Conservation (phyloP, 208 protist genomes). For the Lotmaria passim region DNA sequence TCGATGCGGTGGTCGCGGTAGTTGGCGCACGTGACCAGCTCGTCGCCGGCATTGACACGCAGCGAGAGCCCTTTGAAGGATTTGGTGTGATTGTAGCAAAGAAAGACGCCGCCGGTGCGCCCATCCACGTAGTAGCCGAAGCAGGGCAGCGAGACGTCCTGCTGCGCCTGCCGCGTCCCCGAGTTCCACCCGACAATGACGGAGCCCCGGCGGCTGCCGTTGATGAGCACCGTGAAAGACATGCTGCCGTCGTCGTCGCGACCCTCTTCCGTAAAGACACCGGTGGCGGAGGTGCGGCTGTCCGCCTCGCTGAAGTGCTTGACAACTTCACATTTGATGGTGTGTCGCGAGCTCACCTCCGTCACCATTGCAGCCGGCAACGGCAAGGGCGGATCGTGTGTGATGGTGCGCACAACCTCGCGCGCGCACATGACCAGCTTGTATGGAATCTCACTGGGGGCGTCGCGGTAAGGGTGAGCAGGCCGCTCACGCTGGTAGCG, state of each 20-base stretch:
- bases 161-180: constrained; percentile 40
- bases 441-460: constrained; percentile 65
- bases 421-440: constrained; percentile 69
- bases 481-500: constrained; percentile 67
- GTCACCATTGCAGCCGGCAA: constrained; percentile 64
- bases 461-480: constrained; percentile 24
- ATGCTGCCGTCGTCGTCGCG: constrained; percentile 57
- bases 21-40: constrained; percentile 65
- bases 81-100: constrained; percentile 54
- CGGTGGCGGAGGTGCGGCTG: constrained; percentile 34
- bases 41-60: constrained; percentile 60
- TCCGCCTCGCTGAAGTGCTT: constrained; percentile 18
- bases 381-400: constrained; percentile 61
- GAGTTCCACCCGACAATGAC: constrained; percentile 83
- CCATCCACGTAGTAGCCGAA: constrained; percentile 82
- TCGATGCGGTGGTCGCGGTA: constrained; percentile 64
- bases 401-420: constrained; percentile 56
- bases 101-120: constrained; percentile 65
- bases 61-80: constrained; percentile 36
- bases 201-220: constrained; percentile 56
- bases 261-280: constrained; percentile 62
- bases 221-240: constrained; percentile 60
- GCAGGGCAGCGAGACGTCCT: constrained; percentile 47
- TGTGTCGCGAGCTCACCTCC: constrained; percentile 48
- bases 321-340: constrained; percentile 55